Conservation (phyloP, 2,329 filamentous ascomycete genomes). For the Cordyceps cicadae region DNA sequence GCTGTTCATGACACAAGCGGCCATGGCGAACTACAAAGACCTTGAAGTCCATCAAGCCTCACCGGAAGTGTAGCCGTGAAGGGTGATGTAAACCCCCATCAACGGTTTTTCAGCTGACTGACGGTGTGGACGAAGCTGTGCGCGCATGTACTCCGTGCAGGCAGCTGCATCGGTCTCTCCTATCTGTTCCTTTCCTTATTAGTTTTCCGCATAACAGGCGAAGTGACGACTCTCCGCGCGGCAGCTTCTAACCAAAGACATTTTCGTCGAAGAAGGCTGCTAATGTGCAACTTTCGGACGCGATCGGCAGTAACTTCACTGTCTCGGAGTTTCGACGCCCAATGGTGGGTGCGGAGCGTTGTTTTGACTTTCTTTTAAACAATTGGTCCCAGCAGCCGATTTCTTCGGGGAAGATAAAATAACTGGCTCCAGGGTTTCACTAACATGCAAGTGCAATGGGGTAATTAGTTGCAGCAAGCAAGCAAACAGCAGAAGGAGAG, state of each 20-base stretch:
- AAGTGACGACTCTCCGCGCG: too few relatives aligned
- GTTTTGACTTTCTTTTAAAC: neutral
- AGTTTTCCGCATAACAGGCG: neutral
- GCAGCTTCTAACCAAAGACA: too few relatives aligned
- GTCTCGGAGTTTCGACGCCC: neutral
- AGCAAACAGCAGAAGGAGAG: neutral
- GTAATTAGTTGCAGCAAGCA: neutral
- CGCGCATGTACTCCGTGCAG: neutral
- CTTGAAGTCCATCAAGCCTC: neutral
- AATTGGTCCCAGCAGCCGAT: neutral
- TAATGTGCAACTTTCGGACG: neutral
- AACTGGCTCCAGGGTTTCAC: neutral
- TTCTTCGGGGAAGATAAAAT: neutral
- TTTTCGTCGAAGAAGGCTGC: neutral
- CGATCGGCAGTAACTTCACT: neutral
- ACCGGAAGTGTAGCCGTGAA: slow-evolving; percentile 1
- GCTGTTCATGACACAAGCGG: neutral
- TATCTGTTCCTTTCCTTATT: neutral
- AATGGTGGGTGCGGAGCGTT: neutral
- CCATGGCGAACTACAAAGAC: neutral
- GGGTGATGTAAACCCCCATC: neutral
- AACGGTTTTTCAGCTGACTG: neutral
- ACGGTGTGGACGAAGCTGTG: neutral
- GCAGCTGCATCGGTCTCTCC: neutral
- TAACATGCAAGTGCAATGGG: neutral